Percentiles rank a stretch among this genome's conserved stretches.
These are phyloP conservation scores for Pyrrhoderma noxium DNA, from an alignment of 1,284 basidiomycete genomes.

Conservation along the genomic window DNA sequence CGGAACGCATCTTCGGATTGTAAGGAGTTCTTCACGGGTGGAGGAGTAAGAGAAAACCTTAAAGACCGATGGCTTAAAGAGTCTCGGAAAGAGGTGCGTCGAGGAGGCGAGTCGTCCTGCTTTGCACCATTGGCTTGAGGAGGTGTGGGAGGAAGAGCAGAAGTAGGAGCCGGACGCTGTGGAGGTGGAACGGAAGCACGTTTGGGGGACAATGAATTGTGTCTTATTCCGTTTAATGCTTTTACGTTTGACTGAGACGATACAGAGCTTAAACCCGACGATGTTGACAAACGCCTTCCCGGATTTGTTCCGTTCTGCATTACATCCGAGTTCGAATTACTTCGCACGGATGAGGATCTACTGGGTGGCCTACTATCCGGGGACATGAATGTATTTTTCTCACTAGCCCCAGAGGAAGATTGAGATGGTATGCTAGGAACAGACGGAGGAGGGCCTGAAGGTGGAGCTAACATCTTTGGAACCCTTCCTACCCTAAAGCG, in stretches of 20 bases:
- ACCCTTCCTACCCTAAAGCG: slow-evolving; percentile 35
- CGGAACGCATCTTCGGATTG: slow-evolving; percentile 48
- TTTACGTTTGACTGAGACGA: slow-evolving; percentile 37
- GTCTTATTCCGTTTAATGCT: slow-evolving; percentile 22
- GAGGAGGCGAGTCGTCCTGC: slow-evolving; percentile 22
- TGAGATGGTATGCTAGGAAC: slow-evolving; percentile 27
- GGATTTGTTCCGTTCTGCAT: slow-evolving; percentile 17
- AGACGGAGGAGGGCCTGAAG: slow-evolving; percentile 19
- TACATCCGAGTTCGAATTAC: slow-evolving; percentile 23
- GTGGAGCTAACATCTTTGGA: slow-evolving; percentile 20
- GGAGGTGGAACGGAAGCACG: slow-evolving; percentile 60
- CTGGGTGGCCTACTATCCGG: too few relatives aligned
- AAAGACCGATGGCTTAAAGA: slow-evolving; percentile 46
- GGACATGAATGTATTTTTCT: too few relatives aligned
- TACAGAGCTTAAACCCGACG: slow-evolving; percentile 35
- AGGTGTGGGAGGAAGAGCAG: slow-evolving; percentile 62
- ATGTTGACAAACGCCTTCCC: slow-evolving; percentile 14
- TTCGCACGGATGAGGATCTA: too few relatives aligned
- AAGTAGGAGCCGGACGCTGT: slow-evolving; percentile 57
- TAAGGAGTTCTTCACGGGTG: slow-evolving; percentile 48
- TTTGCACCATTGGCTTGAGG: slow-evolving; percentile 24
- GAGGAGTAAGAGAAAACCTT: slow-evolving; percentile 51
- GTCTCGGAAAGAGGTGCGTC: slow-evolving; percentile 43
- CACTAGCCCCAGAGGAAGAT: slow-evolving; percentile 34
- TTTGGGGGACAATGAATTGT: slow-evolving; percentile 32